A percentile compares a stretch with the other conserved stretches of the same genome.
Evolutionary conservation across 2,329 filamentous ascomycete genomes (phyloP).

Genomic region (Aurifilum marmelostoma): DNA sequence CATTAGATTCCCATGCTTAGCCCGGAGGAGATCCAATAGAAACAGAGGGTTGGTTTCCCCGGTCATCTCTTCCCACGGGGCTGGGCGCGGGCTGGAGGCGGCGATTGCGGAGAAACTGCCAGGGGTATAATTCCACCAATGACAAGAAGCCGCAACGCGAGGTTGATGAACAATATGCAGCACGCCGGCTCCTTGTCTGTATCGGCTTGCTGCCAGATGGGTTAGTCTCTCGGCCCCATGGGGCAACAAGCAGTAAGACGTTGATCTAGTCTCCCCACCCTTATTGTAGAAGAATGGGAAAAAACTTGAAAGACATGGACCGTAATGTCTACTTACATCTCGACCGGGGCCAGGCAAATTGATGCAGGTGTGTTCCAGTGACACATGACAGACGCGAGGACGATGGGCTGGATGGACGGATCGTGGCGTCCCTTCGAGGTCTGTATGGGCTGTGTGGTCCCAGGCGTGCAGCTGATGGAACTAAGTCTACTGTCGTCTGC

Average conservation of each 20-base stretch:
- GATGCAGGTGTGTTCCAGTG: not conserved
- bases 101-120: slow-evolving; percentile 18
- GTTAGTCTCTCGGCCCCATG: not conserved
- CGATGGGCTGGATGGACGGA: not conserved
- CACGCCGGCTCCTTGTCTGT: not conserved
- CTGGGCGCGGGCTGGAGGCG: slow-evolving; percentile 9
- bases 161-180: too few relatives aligned
- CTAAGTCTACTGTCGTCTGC: not conserved
- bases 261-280: not conserved
- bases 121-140: slow-evolving; percentile 23
- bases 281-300: not conserved
- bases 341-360: not conserved
- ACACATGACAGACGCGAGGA: slow-evolving; percentile 10
- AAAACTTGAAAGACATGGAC: not conserved
- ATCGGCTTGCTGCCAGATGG: slow-evolving; percentile 8
- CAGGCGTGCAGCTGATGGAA: not conserved
- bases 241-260: not conserved
- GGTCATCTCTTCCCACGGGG: not conserved
- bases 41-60: slow-evolving; percentile 4
- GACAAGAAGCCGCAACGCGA: not conserved
- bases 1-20: not conserved
- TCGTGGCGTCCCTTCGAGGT: not conserved
- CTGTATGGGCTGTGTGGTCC: not conserved
- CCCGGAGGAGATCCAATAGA: not conserved
- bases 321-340: not conserved